Conservation (phyloP, 2,329 filamentous ascomycete genomes). For the Aureobasidium sp. region DNA sequence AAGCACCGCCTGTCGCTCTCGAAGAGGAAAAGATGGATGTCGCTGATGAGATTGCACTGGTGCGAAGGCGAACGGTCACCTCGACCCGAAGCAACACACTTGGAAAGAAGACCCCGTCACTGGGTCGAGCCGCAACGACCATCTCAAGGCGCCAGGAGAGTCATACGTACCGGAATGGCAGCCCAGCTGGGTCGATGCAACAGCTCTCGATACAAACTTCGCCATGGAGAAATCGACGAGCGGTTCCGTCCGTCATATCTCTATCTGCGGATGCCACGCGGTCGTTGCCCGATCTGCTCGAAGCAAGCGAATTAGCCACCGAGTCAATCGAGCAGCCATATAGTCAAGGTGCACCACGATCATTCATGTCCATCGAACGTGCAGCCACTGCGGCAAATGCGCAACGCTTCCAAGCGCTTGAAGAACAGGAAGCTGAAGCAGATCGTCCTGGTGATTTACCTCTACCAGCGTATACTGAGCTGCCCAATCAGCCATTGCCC, state of each 20-base stretch:
- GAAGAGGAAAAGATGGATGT: slow-evolving; percentile 31
- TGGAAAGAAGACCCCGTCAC: slow-evolving; percentile 26
- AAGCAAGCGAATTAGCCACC: slow-evolving; percentile 24
- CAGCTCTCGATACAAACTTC: not conserved
- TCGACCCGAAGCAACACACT: slow-evolving; percentile 28
- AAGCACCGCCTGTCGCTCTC: slow-evolving; percentile 28
- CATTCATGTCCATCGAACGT: slow-evolving; percentile 28
- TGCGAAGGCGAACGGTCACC: slow-evolving; percentile 31
- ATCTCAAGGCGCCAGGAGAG: slow-evolving; percentile 17
- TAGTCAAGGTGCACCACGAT: slow-evolving; percentile 29
- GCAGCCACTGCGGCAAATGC: slow-evolving; percentile 60
- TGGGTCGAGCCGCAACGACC: slow-evolving; percentile 31
- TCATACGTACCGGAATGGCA: not conserved
- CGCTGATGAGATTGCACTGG: slow-evolving; percentile 30
- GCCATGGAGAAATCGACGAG: slow-evolving; percentile 14
- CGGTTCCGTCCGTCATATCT: slow-evolving; percentile 14
- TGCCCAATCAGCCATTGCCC: slow-evolving; percentile 38
- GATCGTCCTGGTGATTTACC: slow-evolving; percentile 70
- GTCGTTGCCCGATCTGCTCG: slow-evolving; percentile 29
- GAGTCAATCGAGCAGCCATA: slow-evolving; percentile 30
- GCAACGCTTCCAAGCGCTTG: slow-evolving; percentile 56
- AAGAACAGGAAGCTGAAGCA: slow-evolving; percentile 43
- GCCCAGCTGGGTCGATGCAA: not conserved
- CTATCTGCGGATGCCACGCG: slow-evolving; percentile 18
- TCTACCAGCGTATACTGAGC: slow-evolving; percentile 68